Conservation (phyloP, 306 rosid species). For the Quercus agrifolia region DNA sequence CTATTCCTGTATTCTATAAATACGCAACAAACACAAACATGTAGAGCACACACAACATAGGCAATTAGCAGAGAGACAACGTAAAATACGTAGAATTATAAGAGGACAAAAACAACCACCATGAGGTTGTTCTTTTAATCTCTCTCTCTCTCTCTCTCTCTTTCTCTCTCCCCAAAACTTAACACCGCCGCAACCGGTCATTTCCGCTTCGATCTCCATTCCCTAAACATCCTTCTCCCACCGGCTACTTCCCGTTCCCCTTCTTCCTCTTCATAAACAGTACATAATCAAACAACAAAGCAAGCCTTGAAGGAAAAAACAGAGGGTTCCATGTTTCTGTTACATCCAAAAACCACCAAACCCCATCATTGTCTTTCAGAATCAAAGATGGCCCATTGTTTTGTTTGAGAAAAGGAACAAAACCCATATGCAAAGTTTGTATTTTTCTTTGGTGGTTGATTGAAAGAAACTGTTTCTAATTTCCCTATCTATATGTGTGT, state of each 20-base stretch:
- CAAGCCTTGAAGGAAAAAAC: not conserved
- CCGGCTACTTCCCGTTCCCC: not conserved
- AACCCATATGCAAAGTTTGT: not conserved
- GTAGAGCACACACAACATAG: too few relatives aligned
- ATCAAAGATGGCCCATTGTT: not conserved
- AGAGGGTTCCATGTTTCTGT: not conserved
- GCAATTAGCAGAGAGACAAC: not conserved
- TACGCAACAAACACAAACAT: not conserved
- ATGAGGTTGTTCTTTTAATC: constrained; percentile 10
- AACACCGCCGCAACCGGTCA: not conserved
- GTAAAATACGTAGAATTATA: not conserved
- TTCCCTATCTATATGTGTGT: not conserved
- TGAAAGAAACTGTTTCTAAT: not conserved
- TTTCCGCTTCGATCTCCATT: not conserved
- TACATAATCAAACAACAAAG: not conserved
- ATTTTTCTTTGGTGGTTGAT: constrained; percentile 1
- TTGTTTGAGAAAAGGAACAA: not conserved
- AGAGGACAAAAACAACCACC: not conserved
- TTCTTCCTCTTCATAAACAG: not conserved
- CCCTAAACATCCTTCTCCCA: not conserved
- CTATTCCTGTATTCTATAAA: not conserved
- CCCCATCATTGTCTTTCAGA: not conserved
- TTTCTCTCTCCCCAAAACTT: not conserved
- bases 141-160: not conserved
- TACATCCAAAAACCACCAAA: not conserved